These are phyloP conservation scores for Pleurotus tuoliensis DNA, from an alignment of 768 basidiomycete genomes.

Conservation along the genomic window DNA sequence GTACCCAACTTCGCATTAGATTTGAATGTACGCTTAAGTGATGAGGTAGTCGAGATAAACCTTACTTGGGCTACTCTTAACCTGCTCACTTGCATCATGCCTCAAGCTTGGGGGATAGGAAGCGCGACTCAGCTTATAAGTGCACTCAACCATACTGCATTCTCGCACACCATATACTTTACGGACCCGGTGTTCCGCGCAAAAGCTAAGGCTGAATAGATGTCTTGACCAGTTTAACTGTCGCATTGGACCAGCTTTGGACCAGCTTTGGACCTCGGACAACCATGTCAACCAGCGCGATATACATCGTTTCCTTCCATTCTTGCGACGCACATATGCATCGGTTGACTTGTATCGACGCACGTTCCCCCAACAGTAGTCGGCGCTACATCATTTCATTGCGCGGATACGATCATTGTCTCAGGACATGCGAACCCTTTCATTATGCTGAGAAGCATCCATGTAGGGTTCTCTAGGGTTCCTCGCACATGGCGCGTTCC, in stretches of 20 bases:
- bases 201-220: background rate
- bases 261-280: background rate
- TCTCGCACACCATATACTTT: conserved; percentile 16
- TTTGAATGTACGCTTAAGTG: too few species aligned
- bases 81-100: conserved; percentile 22
- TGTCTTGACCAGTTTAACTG: background rate
- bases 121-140: conserved; percentile 27
- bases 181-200: conserved; percentile 8
- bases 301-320: too few species aligned
- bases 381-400: too few species aligned
- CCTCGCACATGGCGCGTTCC: too few species aligned
- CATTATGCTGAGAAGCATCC: too few species aligned
- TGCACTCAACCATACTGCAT: conserved; percentile 18
- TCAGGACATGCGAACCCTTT: too few species aligned
- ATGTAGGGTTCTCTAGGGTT: too few species aligned
- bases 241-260: background rate
- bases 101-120: conserved; percentile 18
- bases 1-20: conserved; percentile 2
- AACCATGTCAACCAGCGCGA: too few species aligned
- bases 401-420: too few species aligned
- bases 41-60: conserved; percentile 24
- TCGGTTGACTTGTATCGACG: too few species aligned
- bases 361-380: too few species aligned
- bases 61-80: conserved; percentile 21
- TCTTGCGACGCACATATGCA: too few species aligned